Conservation (phyloP, 352 stramenopile species). For the Globisporangium solare region DNA sequence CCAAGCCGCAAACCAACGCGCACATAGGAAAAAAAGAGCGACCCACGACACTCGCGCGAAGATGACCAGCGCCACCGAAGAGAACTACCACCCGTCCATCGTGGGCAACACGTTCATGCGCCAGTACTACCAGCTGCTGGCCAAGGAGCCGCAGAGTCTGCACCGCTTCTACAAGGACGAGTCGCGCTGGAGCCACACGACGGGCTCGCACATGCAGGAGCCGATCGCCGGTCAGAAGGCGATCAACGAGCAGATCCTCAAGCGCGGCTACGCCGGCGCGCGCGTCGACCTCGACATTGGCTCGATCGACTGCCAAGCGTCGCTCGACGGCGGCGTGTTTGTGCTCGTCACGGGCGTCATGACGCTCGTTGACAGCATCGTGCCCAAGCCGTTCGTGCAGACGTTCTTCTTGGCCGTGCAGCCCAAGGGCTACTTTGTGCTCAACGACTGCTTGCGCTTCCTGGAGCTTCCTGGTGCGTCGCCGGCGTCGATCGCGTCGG, state of each 20-base stretch:
- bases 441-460: conserved; percentile 87
- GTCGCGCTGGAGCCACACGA: conserved; percentile 73
- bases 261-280: conserved; percentile 67
- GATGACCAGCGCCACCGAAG: conserved; percentile 22
- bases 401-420: conserved; percentile 87
- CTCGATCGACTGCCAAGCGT: conserved; percentile 85
- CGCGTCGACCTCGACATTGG: conserved; percentile 77
- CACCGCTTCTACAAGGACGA: conserved; percentile 89
- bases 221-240: conserved; percentile 66
- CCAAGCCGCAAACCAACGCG: background rate
- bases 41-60: background rate
- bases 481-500: conserved; percentile 3
- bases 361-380: conserved; percentile 48
- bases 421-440: conserved; percentile 85
- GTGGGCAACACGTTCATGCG: conserved; percentile 87
- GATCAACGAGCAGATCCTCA: conserved; percentile 84
- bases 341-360: conserved; percentile 87
- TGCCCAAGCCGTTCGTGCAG: conserved; percentile 80
- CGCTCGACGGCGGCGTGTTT: conserved; percentile 62
- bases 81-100: conserved; percentile 49
- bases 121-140: conserved; percentile 88
- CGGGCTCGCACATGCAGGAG: conserved; percentile 78
- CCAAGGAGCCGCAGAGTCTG: conserved; percentile 77
- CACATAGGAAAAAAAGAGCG: background rate
- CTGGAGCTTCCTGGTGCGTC: conserved; percentile 48